These are phyloP conservation scores for Hanseniaspora occidentalis DNA, from an alignment of 805 yeast species.

Conservation along the genomic window DNA sequence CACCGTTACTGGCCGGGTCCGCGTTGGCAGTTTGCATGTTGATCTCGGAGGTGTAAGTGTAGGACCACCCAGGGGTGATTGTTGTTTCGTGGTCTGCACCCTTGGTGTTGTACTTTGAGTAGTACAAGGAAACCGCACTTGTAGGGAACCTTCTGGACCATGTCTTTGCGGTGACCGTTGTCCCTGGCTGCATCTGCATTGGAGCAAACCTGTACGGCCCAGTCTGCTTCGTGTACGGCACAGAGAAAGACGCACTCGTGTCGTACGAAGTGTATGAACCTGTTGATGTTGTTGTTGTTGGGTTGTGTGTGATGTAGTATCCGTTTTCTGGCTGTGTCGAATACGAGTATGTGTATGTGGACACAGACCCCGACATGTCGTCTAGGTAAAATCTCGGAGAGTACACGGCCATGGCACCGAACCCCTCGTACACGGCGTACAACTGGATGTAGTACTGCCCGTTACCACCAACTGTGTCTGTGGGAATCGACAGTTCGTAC, in stretches of 20 bases:
- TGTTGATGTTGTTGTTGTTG: constrained; percentile 6
- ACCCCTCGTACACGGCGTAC: constrained; percentile 29
- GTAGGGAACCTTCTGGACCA: constrained; percentile 59
- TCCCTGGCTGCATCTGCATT: constrained; percentile 80
- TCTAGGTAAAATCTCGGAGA: constrained; percentile 49
- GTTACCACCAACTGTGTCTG: constrained; percentile 34
- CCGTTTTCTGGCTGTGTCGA: constrained; percentile 32
- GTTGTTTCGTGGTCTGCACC: constrained; percentile 36
- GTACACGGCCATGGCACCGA: constrained; percentile 50
- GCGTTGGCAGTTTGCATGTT: constrained; percentile 47
- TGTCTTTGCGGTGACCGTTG: constrained; percentile 47
- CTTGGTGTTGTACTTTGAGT: constrained; percentile 22
- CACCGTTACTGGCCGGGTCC: constrained; percentile 42
- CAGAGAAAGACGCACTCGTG: constrained; percentile 39
- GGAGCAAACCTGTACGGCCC: constrained; percentile 75
- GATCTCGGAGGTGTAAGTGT: constrained; percentile 41
- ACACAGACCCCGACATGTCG: constrained; percentile 57
- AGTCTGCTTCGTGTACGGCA: constrained; percentile 66
- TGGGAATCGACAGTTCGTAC: constrained; percentile 24
- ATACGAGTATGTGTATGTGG: constrained; percentile 36
- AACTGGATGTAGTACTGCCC: constrained; percentile 72
- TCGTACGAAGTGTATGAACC: constrained; percentile 1
- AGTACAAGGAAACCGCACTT: constrained; percentile 44
- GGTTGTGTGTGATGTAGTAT: constrained; percentile 16
- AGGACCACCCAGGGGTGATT: constrained; percentile 73